A percentile compares a stretch with the other conserved stretches of the same genome.
These are phyloP conservation scores for Botrytis hyacinthi DNA, from an alignment of 2,329 filamentous ascomycete genomes.

Conservation along the genomic window DNA sequence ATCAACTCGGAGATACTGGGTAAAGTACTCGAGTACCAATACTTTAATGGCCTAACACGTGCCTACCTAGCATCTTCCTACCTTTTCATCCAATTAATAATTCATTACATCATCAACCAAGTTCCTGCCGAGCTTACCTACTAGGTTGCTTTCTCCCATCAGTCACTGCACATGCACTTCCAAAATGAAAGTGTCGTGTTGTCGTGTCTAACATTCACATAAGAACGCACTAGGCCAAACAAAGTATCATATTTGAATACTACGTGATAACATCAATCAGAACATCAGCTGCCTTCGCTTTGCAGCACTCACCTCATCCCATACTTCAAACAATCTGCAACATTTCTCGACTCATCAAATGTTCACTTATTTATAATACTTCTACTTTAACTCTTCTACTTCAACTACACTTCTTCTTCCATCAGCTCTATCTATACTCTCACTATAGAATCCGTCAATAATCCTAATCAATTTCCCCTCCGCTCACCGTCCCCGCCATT, in stretches of 20 bases:
- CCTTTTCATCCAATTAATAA: not conserved
- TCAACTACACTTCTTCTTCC: not conserved
- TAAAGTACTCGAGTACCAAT: not conserved
- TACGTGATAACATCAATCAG: not conserved
- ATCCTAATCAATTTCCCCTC: not conserved
- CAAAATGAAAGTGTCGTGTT: not conserved
- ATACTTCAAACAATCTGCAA: not conserved
- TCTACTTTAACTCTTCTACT: not conserved
- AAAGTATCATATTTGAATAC: not conserved
- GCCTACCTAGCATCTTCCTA: not conserved
- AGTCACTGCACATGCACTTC: not conserved
- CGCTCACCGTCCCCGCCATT: constrained; percentile 6
- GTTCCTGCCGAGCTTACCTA: not conserved
- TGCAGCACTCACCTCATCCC: constrained; percentile 2
- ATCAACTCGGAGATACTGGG: not conserved
- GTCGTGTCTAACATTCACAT: not conserved
- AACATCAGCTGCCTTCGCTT: constrained; percentile 13
- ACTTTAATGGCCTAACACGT: no score
- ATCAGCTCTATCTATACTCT: not conserved
- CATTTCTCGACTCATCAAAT: not conserved
- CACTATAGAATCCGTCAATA: not conserved
- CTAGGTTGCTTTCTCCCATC: not conserved
- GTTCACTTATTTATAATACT: not conserved
- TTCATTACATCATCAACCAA: not conserved
- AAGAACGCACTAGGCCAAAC: not conserved